These are phyloP conservation scores for Backusella morwellensis DNA, from an alignment of 192 early-diverging fungal genomes.

Conservation along the genomic window DNA sequence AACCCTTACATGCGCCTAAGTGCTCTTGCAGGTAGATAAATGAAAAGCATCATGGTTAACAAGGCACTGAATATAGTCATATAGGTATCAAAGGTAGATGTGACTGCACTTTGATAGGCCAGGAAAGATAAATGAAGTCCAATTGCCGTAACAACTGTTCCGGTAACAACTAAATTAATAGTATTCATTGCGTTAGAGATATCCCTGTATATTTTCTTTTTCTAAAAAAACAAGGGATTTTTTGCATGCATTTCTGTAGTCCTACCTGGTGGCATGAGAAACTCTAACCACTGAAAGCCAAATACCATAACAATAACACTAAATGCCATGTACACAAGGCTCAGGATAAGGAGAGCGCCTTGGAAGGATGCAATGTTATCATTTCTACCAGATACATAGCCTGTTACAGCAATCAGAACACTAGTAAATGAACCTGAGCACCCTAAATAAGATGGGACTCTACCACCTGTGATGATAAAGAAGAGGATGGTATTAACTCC, in stretches of 20 bases:
- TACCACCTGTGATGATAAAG: slow-evolving; percentile 46
- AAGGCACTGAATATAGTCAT: slow-evolving; percentile 45
- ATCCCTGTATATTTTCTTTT: not conserved
- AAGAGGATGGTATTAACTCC: slow-evolving; percentile 52
- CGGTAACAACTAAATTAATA: slow-evolving; percentile 43
- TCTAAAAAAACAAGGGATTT: not conserved
- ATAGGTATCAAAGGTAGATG: slow-evolving; percentile 38
- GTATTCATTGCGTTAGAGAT: not conserved
- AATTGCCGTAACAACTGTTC: slow-evolving; percentile 47
- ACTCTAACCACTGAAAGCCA: slow-evolving; percentile 44
- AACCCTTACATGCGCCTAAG: slow-evolving; percentile 33
- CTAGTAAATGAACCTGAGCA: slow-evolving; percentile 51
- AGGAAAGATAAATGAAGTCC: slow-evolving; percentile 44
- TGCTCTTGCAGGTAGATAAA: slow-evolving; percentile 40
- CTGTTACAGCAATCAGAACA: slow-evolving; percentile 38
- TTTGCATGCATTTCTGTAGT: not conserved
- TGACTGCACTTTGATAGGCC: slow-evolving; percentile 38
- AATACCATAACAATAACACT: slow-evolving; percentile 36
- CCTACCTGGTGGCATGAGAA: slow-evolving; percentile 49
- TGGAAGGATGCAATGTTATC: slow-evolving; percentile 40
- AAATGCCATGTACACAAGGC: slow-evolving; percentile 38
- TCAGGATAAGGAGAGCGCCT: slow-evolving; percentile 47
- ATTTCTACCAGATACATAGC: slow-evolving; percentile 35
- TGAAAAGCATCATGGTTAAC: slow-evolving; percentile 27
- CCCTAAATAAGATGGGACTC: slow-evolving; percentile 57